Conservation (phyloP, 2,329 filamentous ascomycete species). For the Teratosphaeria destructans region DNA sequence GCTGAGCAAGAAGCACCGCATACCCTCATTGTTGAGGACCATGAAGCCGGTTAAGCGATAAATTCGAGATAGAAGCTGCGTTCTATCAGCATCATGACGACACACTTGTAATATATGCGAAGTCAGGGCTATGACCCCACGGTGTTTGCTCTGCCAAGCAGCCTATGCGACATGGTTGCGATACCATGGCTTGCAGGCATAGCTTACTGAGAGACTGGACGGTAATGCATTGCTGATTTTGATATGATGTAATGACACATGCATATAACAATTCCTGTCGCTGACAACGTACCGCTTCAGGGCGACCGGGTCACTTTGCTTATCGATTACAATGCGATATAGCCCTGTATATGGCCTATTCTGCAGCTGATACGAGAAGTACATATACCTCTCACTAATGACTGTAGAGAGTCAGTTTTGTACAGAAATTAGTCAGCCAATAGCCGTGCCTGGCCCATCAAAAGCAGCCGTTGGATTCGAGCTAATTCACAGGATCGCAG, state of each 20-base stretch:
- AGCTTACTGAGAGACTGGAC: too few species aligned
- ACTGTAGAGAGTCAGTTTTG: neutral
- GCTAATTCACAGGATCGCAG: neutral
- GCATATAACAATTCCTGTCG: too few species aligned
- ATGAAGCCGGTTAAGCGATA: slow-evolving; percentile 6
- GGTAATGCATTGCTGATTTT: neutral
- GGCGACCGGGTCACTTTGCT: too few species aligned
- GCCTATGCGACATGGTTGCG: too few species aligned
- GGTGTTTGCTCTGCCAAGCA: too few species aligned
- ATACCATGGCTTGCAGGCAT: too few species aligned
- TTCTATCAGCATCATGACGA: neutral
- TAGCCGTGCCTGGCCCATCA: neutral
- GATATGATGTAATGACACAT: neutral
- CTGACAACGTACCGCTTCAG: too few species aligned
- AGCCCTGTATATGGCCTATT: neutral
- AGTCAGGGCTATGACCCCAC: neutral
- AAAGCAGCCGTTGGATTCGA: neutral
- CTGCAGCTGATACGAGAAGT: too few species aligned
- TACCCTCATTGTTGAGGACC: slow-evolving; percentile 34
- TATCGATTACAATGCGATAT: neutral
- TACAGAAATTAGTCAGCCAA: neutral
- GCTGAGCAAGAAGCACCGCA: slow-evolving; percentile 38
- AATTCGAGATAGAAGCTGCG: neutral
- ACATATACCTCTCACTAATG: too few species aligned
- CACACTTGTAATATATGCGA: neutral